A percentile compares a stretch with the other conserved stretches of the same genome.
These are phyloP conservation scores for Pyricularia grisea DNA, from an alignment of 2,329 filamentous ascomycete species.

Conservation along the genomic window DNA sequence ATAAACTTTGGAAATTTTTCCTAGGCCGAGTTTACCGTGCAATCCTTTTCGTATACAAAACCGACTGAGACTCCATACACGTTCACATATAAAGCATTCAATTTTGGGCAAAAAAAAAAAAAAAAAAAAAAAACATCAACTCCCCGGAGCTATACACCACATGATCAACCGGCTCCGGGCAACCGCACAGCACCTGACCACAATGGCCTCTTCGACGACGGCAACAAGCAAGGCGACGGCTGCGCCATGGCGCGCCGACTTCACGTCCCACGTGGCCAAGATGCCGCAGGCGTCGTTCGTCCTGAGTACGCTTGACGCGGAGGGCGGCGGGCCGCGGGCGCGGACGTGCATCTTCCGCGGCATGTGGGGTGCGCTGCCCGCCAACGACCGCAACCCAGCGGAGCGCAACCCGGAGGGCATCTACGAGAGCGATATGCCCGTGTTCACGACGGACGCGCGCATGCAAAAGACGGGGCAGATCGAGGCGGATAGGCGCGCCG, in stretches of 20 bases:
- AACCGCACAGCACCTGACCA: neutral
- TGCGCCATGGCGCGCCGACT: slow-evolving; percentile 44
- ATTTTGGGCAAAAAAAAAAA: no score
- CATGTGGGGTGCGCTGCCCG: slow-evolving; percentile 66
- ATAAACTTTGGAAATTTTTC: neutral
- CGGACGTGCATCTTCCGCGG: slow-evolving; percentile 80
- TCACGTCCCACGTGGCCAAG: slow-evolving; percentile 38
- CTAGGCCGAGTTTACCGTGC: neutral
- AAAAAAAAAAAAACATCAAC: neutral
- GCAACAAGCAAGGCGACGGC: slow-evolving; percentile 4
- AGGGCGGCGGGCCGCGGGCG: slow-evolving; percentile 40
- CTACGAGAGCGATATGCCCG: slow-evolving; percentile 69
- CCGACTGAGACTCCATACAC: neutral
- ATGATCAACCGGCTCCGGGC: neutral
- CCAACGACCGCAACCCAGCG: slow-evolving; percentile 64
- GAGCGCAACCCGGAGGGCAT: slow-evolving; percentile 53
- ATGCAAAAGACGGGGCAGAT: slow-evolving; percentile 79
- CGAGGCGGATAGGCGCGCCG: slow-evolving; percentile 59
- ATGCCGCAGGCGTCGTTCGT: slow-evolving; percentile 40
- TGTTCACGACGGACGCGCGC: slow-evolving; percentile 79
- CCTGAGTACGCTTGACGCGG: slow-evolving; percentile 33
- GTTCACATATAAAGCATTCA: neutral
- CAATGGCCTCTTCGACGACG: slow-evolving; percentile 1
- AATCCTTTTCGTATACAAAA: neutral
- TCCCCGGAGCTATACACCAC: neutral